Evolutionary conservation across 352 stramenopile genomes (phyloP).

Genomic region (Pythium oligandrum): DNA sequence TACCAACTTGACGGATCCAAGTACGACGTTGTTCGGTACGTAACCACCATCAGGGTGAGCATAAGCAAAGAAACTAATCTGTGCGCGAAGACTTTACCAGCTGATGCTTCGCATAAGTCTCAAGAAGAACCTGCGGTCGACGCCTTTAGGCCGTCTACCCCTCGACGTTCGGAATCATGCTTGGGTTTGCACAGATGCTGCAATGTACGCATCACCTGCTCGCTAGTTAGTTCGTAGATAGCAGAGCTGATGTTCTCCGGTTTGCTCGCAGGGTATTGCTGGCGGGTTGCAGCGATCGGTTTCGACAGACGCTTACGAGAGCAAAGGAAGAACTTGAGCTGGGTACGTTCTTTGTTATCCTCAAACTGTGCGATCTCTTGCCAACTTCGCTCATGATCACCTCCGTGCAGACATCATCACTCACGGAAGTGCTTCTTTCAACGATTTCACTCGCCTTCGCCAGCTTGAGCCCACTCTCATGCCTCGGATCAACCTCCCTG

Average conservation of each 20-base stretch:
- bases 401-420: constrained; percentile 51
- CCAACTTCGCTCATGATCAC: neutral
- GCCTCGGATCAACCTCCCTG: constrained; percentile 44
- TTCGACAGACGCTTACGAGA: constrained; percentile 43
- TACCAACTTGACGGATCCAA: constrained; percentile 53
- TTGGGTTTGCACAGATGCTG: constrained; percentile 77
- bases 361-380: neutral
- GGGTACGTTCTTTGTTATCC: constrained; percentile 23
- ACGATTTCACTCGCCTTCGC: constrained; percentile 59
- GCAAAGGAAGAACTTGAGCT: constrained; percentile 35
- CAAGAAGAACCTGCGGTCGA: constrained; percentile 37
- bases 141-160: constrained; percentile 37
- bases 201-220: constrained; percentile 39
- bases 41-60: neutral
- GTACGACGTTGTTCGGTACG: constrained; percentile 61
- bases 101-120: constrained; percentile 53
- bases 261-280: constrained; percentile 40
- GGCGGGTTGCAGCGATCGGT: constrained; percentile 48
- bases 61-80: constrained; percentile 2
- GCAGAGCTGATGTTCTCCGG: neutral
- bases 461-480: constrained; percentile 35
- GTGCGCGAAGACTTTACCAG: constrained; percentile 39
- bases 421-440: constrained; percentile 66
- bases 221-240: neutral
- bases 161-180: constrained; percentile 46